Base-by-base conservation (phyloP, 2,329 filamentous ascomycete species). In the Arthrobotrys iridis region DNA sequence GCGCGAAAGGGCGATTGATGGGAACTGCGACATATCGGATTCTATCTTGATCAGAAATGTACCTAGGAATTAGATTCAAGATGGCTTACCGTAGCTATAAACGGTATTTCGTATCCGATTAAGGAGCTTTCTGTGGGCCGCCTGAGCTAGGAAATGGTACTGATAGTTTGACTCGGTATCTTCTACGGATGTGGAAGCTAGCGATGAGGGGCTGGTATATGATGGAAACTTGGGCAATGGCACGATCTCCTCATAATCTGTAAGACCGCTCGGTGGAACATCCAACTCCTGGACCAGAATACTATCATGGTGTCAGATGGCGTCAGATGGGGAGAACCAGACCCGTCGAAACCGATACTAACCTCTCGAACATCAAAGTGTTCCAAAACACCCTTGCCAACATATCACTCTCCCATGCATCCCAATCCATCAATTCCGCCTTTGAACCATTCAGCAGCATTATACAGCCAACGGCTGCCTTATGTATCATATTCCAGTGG, bases 141-240 rank as follows among this genome's bases (percentile, higher is more conserved):
- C 85, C 77, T 87, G 86, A 24, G 85, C 85, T 4, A 87, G 83
- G 75, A 87, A 87, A 77, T 87, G 86, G 68, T 87, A 87, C 79
- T 87, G 85, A 80, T 86, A 87, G 75, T 85, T 85, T 0, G 85
- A 83, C 71, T 87, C 85, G 64, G 86, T 84, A 40, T 85, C 82
- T 50, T 85, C 82, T 4, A 81, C 81, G 55, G 72, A 20, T 8
- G 37, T 74, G 3, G 68, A 65, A 6, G 22, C 24, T 7, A 60
- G 45, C 18, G 48, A 37, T 18, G 70, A 81, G 24, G 77, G 80
- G 50, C 77, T 81, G 77, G 81, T 81, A 62, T 80, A 86, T 2
- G 81, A 80, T 26, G 83, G 85, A 65, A 87, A 87, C 77, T 85
- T 86, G 0, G 86, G 86, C 24, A 87, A 82, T 0, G 85, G 85